Percentiles rank a stretch among this genome's conserved stretches.
phyloP scores from a whole-genome alignment of 768 basidiomycete genomes.

The Crucibulum laeve region DNA sequence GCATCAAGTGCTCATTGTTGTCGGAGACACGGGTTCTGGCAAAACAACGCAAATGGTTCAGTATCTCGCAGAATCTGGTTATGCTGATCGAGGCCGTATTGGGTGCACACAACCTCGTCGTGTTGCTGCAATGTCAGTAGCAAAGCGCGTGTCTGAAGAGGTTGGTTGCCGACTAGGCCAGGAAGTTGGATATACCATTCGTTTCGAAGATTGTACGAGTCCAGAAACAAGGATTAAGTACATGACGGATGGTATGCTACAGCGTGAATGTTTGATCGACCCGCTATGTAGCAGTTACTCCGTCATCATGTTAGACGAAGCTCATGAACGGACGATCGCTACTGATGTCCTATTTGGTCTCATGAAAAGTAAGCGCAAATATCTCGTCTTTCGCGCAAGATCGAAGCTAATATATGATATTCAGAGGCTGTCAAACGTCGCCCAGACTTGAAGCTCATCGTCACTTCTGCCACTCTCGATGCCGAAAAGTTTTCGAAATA shows the following conservation, averaged over 20 bases:
- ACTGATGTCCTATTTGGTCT: slow-evolving; percentile 98
- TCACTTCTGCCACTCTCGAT: slow-evolving; percentile 98
- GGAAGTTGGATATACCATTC: slow-evolving; percentile 97
- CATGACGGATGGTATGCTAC: slow-evolving; percentile 99
- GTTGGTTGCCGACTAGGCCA: slow-evolving; percentile 96
- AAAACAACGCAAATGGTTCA: slow-evolving; percentile 99
- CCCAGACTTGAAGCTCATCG: slow-evolving; percentile 94
- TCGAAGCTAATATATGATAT: not conserved
- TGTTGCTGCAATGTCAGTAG: slow-evolving; percentile 98
- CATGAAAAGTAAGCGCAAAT: slow-evolving; percentile 71
- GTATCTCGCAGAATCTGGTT: slow-evolving; percentile 94
- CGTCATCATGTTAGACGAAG: slow-evolving; percentile 97
- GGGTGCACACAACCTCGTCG: slow-evolving; percentile 99
- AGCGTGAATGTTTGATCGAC: slow-evolving; percentile 94
- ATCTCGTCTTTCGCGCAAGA: not conserved
- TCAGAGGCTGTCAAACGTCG: slow-evolving; percentile 92
- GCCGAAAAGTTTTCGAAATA: slow-evolving; percentile 99
- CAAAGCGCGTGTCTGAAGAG: slow-evolving; percentile 97
- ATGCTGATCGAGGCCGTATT: slow-evolving; percentile 84
- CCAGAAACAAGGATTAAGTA: slow-evolving; percentile 99
- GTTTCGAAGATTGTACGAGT: slow-evolving; percentile 98
- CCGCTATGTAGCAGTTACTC: slow-evolving; percentile 91
- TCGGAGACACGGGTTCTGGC: slow-evolving; percentile 97
- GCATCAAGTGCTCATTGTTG: slow-evolving; percentile 97
- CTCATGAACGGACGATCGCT: slow-evolving; percentile 97